Conservation (phyloP, 345 rosid genomes). For the Balakata baccata region DNA sequence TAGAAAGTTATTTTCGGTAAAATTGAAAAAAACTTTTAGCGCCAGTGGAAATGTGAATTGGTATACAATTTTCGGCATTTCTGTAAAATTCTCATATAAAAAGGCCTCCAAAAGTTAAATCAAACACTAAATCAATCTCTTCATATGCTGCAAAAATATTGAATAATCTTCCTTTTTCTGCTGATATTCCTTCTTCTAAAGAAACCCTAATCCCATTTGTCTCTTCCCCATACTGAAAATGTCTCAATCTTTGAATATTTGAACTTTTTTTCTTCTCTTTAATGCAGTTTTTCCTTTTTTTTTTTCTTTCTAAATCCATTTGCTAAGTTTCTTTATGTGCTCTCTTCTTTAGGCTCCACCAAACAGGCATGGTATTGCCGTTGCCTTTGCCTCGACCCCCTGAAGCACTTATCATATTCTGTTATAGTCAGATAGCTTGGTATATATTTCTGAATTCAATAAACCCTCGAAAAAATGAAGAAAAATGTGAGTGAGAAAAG, state of each 20-base stretch:
- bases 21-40: too few relatives aligned
- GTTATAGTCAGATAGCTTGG: too few relatives aligned
- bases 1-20: too few relatives aligned
- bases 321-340: background rate
- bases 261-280: background rate
- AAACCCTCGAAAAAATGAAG: background rate
- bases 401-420: too few relatives aligned
- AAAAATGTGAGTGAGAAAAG: background rate
- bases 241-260: slow-evolving; percentile 19
- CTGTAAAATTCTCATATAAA: too few relatives aligned
- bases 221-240: background rate
- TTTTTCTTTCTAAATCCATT: slow-evolving; percentile 2
- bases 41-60: too few relatives aligned
- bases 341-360: background rate
- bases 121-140: background rate
- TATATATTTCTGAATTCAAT: background rate
- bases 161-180: background rate
- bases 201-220: slow-evolving; percentile 1
- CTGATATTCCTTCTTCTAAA: background rate
- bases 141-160: background rate
- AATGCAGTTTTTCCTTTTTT: background rate
- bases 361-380: too few relatives aligned
- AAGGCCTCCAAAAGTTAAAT: background rate
- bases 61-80: too few relatives aligned
- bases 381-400: too few relatives aligned